A percentile compares a stretch with the other conserved stretches of the same genome.
phyloP scores from a whole-genome alignment of 768 basidiomycete species.

The Mycena indigotica region DNA sequence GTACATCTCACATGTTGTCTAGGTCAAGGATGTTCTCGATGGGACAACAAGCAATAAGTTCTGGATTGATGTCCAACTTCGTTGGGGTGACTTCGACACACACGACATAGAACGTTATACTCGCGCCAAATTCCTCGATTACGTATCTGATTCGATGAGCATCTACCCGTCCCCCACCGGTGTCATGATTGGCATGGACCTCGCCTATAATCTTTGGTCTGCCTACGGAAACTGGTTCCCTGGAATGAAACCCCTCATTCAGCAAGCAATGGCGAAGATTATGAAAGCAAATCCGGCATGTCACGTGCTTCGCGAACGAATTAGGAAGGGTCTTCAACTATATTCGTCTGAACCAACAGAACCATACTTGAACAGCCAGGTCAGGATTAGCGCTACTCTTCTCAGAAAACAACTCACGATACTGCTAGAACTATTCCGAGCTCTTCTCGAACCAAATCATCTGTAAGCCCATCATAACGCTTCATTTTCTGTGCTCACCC shows the following conservation, averaged over 20 bases:
- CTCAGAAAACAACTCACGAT: constrained; percentile 5
- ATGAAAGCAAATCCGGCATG: constrained; percentile 99
- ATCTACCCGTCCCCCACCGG: constrained; percentile 99
- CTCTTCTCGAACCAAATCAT: constrained; percentile 98
- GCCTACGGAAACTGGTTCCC: constrained; percentile 99
- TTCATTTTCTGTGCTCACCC: constrained; percentile 4
- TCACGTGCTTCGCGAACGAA: constrained; percentile 97
- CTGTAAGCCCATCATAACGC: constrained; percentile 47
- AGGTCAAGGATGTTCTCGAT: constrained; percentile 94
- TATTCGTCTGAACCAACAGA: constrained; percentile 99
- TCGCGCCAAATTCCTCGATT: constrained; percentile 98
- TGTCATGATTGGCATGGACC: constrained; percentile 97
- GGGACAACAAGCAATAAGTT: constrained; percentile 99
- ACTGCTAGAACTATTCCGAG: constrained; percentile 82
- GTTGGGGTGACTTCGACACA: constrained; percentile 98
- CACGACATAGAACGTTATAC: constrained; percentile 99
- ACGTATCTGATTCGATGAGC: constrained; percentile 96
- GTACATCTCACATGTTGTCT: constrained; percentile 12
- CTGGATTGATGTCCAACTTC: constrained; percentile 95
- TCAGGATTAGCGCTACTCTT: constrained; percentile 24
- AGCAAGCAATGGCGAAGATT: constrained; percentile 99
- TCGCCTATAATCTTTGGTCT: constrained; percentile 98
- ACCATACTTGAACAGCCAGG: constrained; percentile 97
- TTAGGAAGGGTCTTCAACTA: constrained; percentile 95
- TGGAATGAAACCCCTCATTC: constrained; percentile 95